A percentile compares a stretch with the other conserved stretches of the same genome.
Conservation (phyloP, 805 yeast genomes). For the Pichia phayaonensis region DNA sequence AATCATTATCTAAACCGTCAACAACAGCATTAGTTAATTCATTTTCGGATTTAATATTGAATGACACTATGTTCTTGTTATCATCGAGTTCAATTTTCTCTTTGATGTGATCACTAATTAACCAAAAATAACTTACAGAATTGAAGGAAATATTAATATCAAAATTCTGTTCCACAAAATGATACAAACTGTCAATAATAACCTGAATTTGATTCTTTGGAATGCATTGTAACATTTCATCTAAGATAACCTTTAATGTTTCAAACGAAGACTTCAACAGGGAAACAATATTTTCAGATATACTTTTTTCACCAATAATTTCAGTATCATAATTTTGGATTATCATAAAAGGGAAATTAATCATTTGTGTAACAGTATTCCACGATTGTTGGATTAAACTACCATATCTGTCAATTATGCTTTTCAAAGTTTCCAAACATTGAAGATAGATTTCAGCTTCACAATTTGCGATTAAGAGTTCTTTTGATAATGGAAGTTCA, state of each 20-base stretch:
- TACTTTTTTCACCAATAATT: constrained; percentile 25
- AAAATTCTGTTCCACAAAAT: constrained; percentile 60
- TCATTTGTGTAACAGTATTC: constrained; percentile 60
- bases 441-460: constrained; percentile 64
- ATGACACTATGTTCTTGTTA: background rate
- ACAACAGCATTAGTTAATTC: constrained; percentile 15
- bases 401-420: constrained; percentile 74
- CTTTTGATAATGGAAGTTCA: constrained; percentile 31
- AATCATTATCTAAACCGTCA: constrained; percentile 12
- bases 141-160: constrained; percentile 88
- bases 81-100: constrained; percentile 21
- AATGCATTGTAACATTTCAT: constrained; percentile 70
- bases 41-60: constrained; percentile 15
- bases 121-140: constrained; percentile 88
- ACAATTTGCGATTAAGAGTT: constrained; percentile 41
- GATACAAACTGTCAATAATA: constrained; percentile 63
- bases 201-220: constrained; percentile 58
- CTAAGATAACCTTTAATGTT: constrained; percentile 73
- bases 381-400: constrained; percentile 50
- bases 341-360: constrained; percentile 49
- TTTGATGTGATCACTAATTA: constrained; percentile 70
- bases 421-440: constrained; percentile 55
- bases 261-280: constrained; percentile 68
- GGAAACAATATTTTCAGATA: constrained; percentile 40
- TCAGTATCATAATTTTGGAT: constrained; percentile 21